Evolutionary conservation across 2,329 filamentous ascomycete species (phyloP).

Genomic region (Fusarium sp.): DNA sequence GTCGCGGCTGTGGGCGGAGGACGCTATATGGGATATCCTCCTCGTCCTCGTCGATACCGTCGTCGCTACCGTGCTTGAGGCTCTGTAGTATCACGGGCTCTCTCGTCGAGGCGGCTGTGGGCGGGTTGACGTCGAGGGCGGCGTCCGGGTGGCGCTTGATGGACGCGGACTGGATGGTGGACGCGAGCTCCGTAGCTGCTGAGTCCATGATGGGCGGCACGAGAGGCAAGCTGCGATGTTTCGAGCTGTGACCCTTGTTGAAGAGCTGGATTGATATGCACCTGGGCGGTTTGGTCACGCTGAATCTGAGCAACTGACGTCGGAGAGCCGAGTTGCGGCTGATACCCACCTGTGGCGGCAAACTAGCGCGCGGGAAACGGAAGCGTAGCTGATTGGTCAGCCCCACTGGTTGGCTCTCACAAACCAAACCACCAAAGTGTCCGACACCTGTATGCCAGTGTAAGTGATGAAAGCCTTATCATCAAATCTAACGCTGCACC

Average conservation of each 20-base stretch:
- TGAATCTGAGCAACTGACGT: conserved; percentile 22
- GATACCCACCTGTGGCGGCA: conserved; percentile 48
- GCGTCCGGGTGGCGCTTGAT: conserved; percentile 80
- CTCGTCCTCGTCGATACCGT: conserved; percentile 57
- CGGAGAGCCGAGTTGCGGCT: conserved; percentile 23
- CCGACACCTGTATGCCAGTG: not conserved
- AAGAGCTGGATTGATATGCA: not conserved
- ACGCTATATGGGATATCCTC: conserved; percentile 78
- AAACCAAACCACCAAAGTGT: not conserved
- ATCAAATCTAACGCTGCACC: not conserved
- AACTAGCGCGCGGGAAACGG: conserved; percentile 10
- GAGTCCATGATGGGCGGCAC: conserved; percentile 58
- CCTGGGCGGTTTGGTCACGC: not conserved
- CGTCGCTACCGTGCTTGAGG: conserved; percentile 36
- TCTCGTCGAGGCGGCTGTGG: conserved; percentile 76
- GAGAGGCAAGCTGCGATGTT: not conserved
- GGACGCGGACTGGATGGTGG: conserved; percentile 83
- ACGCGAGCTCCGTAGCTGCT: conserved; percentile 76
- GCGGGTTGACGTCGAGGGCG: conserved; percentile 81
- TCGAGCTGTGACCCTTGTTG: not conserved
- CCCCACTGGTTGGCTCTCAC: not conserved
- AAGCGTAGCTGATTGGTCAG: not conserved
- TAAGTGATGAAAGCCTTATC: not conserved
- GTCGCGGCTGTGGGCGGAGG: conserved; percentile 64
- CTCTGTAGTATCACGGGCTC: conserved; percentile 45